Evolutionary conservation across 768 basidiomycete genomes (phyloP).

Genomic region (Ramaria rubella): DNA sequence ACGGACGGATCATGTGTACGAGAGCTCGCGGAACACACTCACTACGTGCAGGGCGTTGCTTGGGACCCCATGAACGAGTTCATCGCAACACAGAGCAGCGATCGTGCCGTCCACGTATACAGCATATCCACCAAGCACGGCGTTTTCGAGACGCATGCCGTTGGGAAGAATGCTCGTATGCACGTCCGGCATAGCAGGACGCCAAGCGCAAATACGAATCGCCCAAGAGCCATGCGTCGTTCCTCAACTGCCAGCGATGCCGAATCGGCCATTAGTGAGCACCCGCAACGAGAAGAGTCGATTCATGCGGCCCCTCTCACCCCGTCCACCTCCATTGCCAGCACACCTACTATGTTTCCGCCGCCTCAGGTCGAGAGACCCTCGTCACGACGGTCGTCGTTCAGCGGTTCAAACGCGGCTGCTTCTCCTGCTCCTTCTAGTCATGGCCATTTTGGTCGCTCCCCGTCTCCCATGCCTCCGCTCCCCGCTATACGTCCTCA

Average conservation of each 20-base stretch:
- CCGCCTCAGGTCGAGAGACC: slow-evolving; percentile 61
- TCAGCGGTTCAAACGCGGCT: slow-evolving; percentile 78
- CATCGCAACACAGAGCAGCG: slow-evolving; percentile 95
- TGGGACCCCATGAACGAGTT: slow-evolving; percentile 98
- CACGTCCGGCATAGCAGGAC: slow-evolving; percentile 63
- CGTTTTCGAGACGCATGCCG: slow-evolving; percentile 81
- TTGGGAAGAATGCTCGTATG: slow-evolving; percentile 83
- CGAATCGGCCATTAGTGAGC: slow-evolving; percentile 57
- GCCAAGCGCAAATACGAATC: slow-evolving; percentile 51
- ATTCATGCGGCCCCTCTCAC: slow-evolving; percentile 19
- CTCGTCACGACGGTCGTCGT: slow-evolving; percentile 56
- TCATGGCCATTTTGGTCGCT: slow-evolving; percentile 62
- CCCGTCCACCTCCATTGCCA: slow-evolving; percentile 16
- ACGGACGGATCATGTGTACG: slow-evolving; percentile 78
- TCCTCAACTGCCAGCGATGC: slow-evolving; percentile 74
- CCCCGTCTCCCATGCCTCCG: slow-evolving; percentile 86
- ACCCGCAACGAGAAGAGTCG: slow-evolving; percentile 42
- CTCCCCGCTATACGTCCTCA: slow-evolving; percentile 84
- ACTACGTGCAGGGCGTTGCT: slow-evolving; percentile 97
- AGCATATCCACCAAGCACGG: slow-evolving; percentile 72
- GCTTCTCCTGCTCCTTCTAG: slow-evolving; percentile 52
- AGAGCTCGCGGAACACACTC: slow-evolving; percentile 89
- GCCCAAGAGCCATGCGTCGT: slow-evolving; percentile 56
- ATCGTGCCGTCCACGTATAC: slow-evolving; percentile 94
- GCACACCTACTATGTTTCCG: slow-evolving; percentile 44